phyloP scores from a whole-genome alignment of 2,329 filamentous ascomycete genomes.

The Trichoderma guizhouense region DNA sequence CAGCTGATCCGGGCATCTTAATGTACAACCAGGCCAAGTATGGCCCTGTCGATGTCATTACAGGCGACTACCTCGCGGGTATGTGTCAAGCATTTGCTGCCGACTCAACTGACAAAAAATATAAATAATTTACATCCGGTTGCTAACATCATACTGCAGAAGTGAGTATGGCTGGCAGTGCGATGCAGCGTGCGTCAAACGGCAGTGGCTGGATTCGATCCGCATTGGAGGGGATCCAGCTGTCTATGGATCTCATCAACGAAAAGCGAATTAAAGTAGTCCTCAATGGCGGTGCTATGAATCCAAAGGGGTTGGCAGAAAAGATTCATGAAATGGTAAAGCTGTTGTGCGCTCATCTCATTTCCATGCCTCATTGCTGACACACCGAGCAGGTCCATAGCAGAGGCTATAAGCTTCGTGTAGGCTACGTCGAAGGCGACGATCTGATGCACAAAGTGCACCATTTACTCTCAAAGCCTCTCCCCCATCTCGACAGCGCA shows the following conservation, averaged over 20 bases:
- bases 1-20: slow-evolving; percentile 24
- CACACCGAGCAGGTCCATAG: slow-evolving; percentile 22
- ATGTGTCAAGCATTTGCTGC: slow-evolving; percentile 1
- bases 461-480: not conserved
- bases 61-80: slow-evolving; percentile 51
- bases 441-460: slow-evolving; percentile 29
- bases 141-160: slow-evolving; percentile 20
- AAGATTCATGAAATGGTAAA: slow-evolving; percentile 24
- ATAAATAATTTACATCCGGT: not conserved
- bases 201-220: not conserved
- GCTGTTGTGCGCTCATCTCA: not conserved
- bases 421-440: slow-evolving; percentile 39
- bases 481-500: slow-evolving; percentile 23
- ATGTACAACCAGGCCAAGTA: slow-evolving; percentile 31
- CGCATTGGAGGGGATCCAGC: slow-evolving; percentile 25
- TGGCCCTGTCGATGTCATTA: slow-evolving; percentile 46
- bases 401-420: slow-evolving; percentile 29
- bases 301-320: slow-evolving; percentile 49
- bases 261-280: slow-evolving; percentile 52
- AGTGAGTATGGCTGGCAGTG: slow-evolving; percentile 28
- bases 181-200: slow-evolving; percentile 7
- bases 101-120: not conserved
- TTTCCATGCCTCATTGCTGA: not conserved
- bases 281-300: slow-evolving; percentile 54
- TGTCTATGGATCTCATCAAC: slow-evolving; percentile 32